Evolutionary conservation across 352 stramenopile species (phyloP).

Genomic region (Thraustotheca clavata): DNA sequence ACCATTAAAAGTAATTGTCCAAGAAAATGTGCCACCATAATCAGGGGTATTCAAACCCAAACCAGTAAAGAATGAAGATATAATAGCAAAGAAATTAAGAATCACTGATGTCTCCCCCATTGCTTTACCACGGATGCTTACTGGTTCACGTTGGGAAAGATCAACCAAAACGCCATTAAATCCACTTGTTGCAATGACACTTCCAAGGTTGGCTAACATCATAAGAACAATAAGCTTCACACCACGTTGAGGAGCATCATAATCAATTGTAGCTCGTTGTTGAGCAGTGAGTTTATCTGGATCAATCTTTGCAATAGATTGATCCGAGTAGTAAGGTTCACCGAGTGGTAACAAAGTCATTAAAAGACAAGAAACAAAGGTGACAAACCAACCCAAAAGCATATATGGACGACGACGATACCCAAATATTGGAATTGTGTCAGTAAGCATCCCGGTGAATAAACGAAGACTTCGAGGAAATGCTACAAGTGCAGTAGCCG

Average conservation of each 20-base stretch:
- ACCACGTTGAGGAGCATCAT: conserved; percentile 26
- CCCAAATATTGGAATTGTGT: conserved; percentile 23
- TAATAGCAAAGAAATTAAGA: conserved; percentile 31
- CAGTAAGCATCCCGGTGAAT: conserved; percentile 28
- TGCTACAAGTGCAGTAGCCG: too few relatives aligned
- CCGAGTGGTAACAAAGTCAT: neutral
- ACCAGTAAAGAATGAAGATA: conserved; percentile 32
- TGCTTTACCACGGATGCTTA: conserved; percentile 30
- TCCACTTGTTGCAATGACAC: conserved; percentile 35
- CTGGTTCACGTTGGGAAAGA: conserved; percentile 36
- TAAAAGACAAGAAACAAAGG: neutral
- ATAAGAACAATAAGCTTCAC: conserved; percentile 39
- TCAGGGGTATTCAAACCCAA: conserved; percentile 35
- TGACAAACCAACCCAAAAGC: conserved; percentile 1
- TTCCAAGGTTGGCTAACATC: conserved; percentile 38
- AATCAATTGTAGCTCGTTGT: conserved; percentile 28
- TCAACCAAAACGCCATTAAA: conserved; percentile 44
- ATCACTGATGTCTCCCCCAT: conserved; percentile 39
- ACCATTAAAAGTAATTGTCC: conserved; percentile 32
- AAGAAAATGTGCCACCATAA: conserved; percentile 40
- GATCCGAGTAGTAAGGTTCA: neutral
- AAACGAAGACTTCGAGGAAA: too few relatives aligned
- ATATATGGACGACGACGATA: conserved; percentile 17
- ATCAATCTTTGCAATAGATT: neutral
- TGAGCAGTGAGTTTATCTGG: conserved; percentile 27